Base-by-base conservation (phyloP, 169 alveolate species). In the Condylostoma magnum region DNA sequence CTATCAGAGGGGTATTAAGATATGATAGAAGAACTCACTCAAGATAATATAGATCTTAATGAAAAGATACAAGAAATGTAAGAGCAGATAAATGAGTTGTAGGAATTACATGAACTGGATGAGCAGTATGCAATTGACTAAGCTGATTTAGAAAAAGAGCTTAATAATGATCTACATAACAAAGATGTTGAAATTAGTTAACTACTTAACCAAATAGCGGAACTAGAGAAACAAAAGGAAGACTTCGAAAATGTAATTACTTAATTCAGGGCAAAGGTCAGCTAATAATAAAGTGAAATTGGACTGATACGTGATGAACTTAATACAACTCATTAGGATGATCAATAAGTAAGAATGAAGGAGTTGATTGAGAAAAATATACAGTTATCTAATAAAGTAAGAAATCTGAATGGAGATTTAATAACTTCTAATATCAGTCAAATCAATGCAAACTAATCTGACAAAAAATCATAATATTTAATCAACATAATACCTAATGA, bases 21-120 rank as follows among this genome's bases (percentile, higher is more conserved):
- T 12, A 22, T 44, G 58, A 27, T 63, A 6, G 73, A 63, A 44
- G 46, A 44, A 10, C 60, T 63, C 8, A 63, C 73, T 8, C 58
- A 44, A 31, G 60, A 38, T 18, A 63, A 37, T n/a, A 10, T 41
- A 20, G 30, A 63, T 10, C n/a, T 15, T 22, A 22, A 12, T 27
- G 73, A 63, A 44, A 63, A 44, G 46, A 44, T 63, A 0, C n/a
- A 41, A 41, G 60, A 63, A 2, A 18, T 63, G 25, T 10, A 20
- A 41, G 73, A 37, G 6, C 34, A 33, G 30, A n/a, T 63, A 12
- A 20, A 22, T 18, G 73, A 63, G 30, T 44, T 63, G 43, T 57
- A 63, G 30, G 73, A 63, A 63, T 57, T 63, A 28, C 57, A 63
- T n/a, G 60, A 63, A 41, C 63, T 63, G 18, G 73, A 63, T 2